Base-by-base conservation (phyloP, 2,329 filamentous ascomycete species). In the Ascochyta rabiei region DNA sequence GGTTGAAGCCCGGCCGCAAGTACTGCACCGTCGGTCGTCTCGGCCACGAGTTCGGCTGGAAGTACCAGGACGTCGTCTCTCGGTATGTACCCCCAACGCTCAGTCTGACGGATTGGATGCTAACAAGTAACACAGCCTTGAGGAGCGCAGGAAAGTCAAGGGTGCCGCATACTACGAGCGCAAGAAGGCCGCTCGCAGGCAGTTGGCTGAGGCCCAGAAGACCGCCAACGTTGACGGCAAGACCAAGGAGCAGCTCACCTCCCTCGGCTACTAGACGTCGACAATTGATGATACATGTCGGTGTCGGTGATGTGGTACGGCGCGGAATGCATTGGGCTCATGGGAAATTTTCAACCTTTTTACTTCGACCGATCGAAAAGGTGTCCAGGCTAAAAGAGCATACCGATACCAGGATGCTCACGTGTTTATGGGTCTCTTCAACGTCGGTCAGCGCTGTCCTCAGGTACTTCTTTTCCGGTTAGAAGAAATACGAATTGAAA, bases 111-210 rank as follows among this genome's bases (percentile, higher is more conserved):
- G 12, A 38, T 23, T 13, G 26, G 7, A 44, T 51, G 49, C 68
- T 75, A 62, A 72, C 57, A 33, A 40, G 42, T 46, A 24, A 12
- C 57, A 71, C 75, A 98, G 95, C 83, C 88, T 99, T 77, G 95
- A 99, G 87, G 95, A 99, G 88, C 88, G 93, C 83, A 91, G 95
- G 86, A 99, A 99, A 87, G 93, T 96, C 81, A 99, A 98, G 91
- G 89, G 92, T 77, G 87, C 90, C 73, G 95, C 95, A 80, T 99
- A 97, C 90, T 98, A 98, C 88, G 93, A 96, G 87, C 92, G 93
- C 87, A 99, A 98, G 95, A 96, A 96, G 91, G 87, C 91, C 71
- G 90, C 90, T 73, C 86, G 89, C 79, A 90, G 89, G 86, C 91
- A 96, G 84, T 83, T 97, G 73, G 84, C 88, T 72, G 90, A 96